phyloP scores from a whole-genome alignment of 83 land plant species.

The Diphasiastrum complanatum region DNA sequence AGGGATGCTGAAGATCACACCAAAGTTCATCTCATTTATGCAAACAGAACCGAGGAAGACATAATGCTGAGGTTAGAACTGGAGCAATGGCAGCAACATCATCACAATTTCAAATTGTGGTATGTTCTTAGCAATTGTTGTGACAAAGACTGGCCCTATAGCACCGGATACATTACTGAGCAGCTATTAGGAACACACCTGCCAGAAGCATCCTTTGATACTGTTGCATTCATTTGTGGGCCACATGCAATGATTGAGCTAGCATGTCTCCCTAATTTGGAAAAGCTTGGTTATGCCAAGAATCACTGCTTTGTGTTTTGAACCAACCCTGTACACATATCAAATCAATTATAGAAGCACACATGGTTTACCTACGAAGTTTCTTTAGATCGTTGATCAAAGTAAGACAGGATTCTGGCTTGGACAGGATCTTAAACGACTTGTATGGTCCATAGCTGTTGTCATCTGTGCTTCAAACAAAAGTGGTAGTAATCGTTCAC shows the following conservation, averaged over 20 bases:
- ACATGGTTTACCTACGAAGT: too few species aligned
- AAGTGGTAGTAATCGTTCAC: too few species aligned
- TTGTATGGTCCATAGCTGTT: too few species aligned
- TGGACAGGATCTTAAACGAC: too few species aligned
- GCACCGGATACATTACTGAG: slow-evolving; percentile 50
- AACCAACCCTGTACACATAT: too few species aligned
- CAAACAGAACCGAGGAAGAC: slow-evolving; percentile 73
- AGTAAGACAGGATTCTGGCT: too few species aligned
- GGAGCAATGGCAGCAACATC: slow-evolving; percentile 44
- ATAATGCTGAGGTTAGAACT: slow-evolving; percentile 67
- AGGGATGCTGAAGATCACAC: slow-evolving; percentile 66
- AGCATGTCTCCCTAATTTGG: slow-evolving; percentile 69
- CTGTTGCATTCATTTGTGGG: slow-evolving; percentile 68
- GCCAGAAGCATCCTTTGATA: slow-evolving; percentile 39
- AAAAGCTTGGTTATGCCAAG: slow-evolving; percentile 53
- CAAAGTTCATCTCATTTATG: slow-evolving; percentile 59
- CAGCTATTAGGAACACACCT: slow-evolving; percentile 46
- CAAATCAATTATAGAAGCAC: too few species aligned
- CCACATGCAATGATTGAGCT: slow-evolving; percentile 70
- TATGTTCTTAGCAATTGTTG: slow-evolving; percentile 47
- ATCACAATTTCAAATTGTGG: slow-evolving; percentile 62
- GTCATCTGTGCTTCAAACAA: too few species aligned
- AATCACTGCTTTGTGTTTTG: slow-evolving; percentile 43
- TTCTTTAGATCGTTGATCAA: too few species aligned
- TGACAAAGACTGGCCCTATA: slow-evolving; percentile 47